Percentiles rank a stretch among this genome's conserved stretches.
phyloP scores from a whole-genome alignment of 2,329 filamentous ascomycete species.

The Camptophora hylomeconis region DNA sequence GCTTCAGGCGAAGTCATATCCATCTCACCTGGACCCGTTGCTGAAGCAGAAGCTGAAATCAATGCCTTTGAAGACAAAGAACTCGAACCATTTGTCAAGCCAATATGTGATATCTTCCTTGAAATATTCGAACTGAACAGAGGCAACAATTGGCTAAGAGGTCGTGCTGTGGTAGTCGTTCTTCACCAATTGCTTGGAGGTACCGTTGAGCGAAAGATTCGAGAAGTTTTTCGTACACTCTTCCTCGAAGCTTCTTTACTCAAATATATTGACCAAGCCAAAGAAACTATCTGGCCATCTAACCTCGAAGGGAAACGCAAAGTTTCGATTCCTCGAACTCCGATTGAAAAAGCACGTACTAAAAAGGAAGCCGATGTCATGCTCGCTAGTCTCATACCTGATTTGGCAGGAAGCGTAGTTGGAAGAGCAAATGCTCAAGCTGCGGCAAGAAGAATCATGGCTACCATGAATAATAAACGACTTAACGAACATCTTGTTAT shows the following conservation, averaged over 20 bases:
- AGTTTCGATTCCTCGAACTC: slow-evolving; percentile 42
- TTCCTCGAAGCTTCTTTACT: slow-evolving; percentile 67
- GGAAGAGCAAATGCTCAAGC: slow-evolving; percentile 82
- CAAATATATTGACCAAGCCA: slow-evolving; percentile 60
- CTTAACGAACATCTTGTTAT: slow-evolving; percentile 67
- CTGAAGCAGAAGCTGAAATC: slow-evolving; percentile 84
- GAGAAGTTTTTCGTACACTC: slow-evolving; percentile 64
- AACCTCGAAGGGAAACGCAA: slow-evolving; percentile 29
- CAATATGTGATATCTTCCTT: slow-evolving; percentile 93
- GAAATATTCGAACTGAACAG: slow-evolving; percentile 90
- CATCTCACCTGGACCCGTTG: slow-evolving; percentile 39
- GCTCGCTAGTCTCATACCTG: slow-evolving; percentile 77
- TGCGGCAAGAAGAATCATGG: slow-evolving; percentile 77
- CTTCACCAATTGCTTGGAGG: slow-evolving; percentile 90
- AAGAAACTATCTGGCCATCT: slow-evolving; percentile 65
- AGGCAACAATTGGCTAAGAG: slow-evolving; percentile 94
- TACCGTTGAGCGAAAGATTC: slow-evolving; percentile 88
- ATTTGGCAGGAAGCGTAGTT: slow-evolving; percentile 84
- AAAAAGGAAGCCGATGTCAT: slow-evolving; percentile 79
- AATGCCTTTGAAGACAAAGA: slow-evolving; percentile 86
- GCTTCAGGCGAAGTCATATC: slow-evolving; percentile 9
- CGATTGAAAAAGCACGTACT: slow-evolving; percentile 63
- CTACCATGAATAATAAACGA: slow-evolving; percentile 77
- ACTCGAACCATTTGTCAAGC: slow-evolving; percentile 90
- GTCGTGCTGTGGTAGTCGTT: slow-evolving; percentile 88